Conservation (phyloP, 768 basidiomycete genomes). For the Pleurotus citrinopileatus region DNA sequence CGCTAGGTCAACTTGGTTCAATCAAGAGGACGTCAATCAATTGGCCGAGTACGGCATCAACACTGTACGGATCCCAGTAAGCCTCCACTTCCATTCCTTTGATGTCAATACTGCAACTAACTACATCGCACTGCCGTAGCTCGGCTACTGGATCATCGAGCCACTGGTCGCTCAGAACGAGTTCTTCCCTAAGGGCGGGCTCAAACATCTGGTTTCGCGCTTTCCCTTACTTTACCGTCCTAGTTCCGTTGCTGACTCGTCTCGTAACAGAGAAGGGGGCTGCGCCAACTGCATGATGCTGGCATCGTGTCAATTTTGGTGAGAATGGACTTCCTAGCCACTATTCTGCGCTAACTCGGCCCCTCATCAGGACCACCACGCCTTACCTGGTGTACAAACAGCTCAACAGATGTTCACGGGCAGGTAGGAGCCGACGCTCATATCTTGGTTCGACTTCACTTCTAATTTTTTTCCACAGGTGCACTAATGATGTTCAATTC, state of each 20-base stretch:
- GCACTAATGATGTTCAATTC: conserved; percentile 67
- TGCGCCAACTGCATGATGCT: conserved; percentile 55
- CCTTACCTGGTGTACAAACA: conserved; percentile 66
- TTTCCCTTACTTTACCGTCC: neutral
- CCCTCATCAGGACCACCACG: conserved; percentile 46
- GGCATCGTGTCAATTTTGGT: conserved; percentile 62
- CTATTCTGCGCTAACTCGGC: neutral
- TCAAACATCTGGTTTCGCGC: conserved; percentile 55
- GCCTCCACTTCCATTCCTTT: conserved; percentile 19
- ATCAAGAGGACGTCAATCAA: conserved; percentile 52
- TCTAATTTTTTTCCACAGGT: conserved; percentile 35
- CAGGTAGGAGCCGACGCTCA: conserved; percentile 33
- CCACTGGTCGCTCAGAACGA: conserved; percentile 61
- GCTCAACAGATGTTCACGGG: conserved; percentile 67
- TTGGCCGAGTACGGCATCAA: conserved; percentile 60
- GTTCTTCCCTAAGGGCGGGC: conserved; percentile 68
- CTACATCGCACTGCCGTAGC: conserved; percentile 31
- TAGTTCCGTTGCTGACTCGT: neutral
- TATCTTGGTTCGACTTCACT: neutral
- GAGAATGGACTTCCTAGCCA: conserved; percentile 61
- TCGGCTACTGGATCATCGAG: conserved; percentile 84
- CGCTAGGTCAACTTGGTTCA: conserved; percentile 70
- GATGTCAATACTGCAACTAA: neutral
- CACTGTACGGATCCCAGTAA: conserved; percentile 72
- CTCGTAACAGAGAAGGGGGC: conserved; percentile 53